Base-by-base conservation (phyloP, 768 basidiomycete species). In the Macrolepiota albuminosa region DNA sequence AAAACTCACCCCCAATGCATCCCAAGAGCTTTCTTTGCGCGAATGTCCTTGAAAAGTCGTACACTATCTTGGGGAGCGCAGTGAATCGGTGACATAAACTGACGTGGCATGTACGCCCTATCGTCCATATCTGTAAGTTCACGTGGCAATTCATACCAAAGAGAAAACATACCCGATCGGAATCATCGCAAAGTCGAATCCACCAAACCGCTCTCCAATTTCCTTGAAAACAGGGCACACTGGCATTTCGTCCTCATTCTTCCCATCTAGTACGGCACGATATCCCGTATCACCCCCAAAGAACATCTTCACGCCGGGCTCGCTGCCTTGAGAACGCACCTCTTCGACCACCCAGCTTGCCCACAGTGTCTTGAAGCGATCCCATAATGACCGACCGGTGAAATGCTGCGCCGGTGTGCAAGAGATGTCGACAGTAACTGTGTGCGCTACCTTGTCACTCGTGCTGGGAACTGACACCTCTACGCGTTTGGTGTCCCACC, bases 281-380 rank as follows among this genome's bases (percentile, higher is more conserved):
- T 85, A 84, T 9, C 83, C 87, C 1, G 88, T 91, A 69, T 89
- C 89, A 13, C 89, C 89, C 6, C 75, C 86, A 68, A 91, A 90
- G 66, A 74, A 87, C 18, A 83, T 70, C 55, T 82, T 82, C 3
- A 68, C 69, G 1, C 58, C 62, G 7, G 49, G 14, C n/a, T 37
- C 37, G 16, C n/a, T 26, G 26, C 21, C 48, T 8, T 34, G 16
- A 3, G 45, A 36, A 18, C 68, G 68, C 29, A 84, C 80, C 65
- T 83, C 76, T 64, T 84, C 80, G 24, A 89, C 70, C 43, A 75
- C 81, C 87, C 87, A 90, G 40, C 81, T 80, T 0, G 82, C 78
- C 88, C 88, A 90, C 9, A 89, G 77, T 0, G 82, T 77, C 58
- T 79, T 78, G 70, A 79, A 84, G 50, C 75, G 71, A 68, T 89